Base-by-base conservation (phyloP, 176 grass and related monocot genomes). In the Paspalum notatum region DNA sequence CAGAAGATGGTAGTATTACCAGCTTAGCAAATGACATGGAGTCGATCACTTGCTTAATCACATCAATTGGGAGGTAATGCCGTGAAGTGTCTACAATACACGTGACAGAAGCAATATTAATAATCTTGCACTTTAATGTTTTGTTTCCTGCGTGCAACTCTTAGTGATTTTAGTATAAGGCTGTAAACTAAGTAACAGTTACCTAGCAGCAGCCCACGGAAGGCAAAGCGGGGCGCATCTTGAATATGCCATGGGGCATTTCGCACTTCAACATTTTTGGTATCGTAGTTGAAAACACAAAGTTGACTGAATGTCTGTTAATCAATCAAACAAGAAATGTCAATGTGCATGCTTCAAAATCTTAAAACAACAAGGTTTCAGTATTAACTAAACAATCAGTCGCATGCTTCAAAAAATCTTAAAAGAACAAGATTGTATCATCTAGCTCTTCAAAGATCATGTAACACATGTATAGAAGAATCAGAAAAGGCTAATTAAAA, bases 11-110 rank as follows among this genome's bases (percentile, higher is more conserved):
- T 52, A 48, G 15, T 40, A 71, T 98, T 91, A 98, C 95, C 88
- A 98, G 84, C 90, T 98, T 98, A 92, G 92, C 48, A 89, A 89
- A 98, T 20, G 95, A 98, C 92, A 98, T 95, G 46, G 95, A 90
- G 52, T 98, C 88, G 32, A 98, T 91, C 13, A 98, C 90, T 93
- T 93, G 68, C 76, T 95, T 91, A 85, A 98, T 98, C 71, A 95
- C 92, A 71, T 91, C 78, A 59, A 95, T 72, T 27, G 92, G 92
- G 66, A 91, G 84, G 86, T 91, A 98, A 87, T 98, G 92, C 21
- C 95, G 76, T 75, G 95, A 87, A 79, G 95, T 93, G 83, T 98
- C 95, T 98, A 86, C 64, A 81, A 58, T 56, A 61, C 59, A 93
- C 44, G 45, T 49, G 32, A 26, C 12, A 84, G 43, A 67, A 43